A percentile compares a stretch with the other conserved stretches of the same genome.
These are phyloP conservation scores for Cytospora paraplurivora DNA, from an alignment of 2,329 filamentous ascomycete genomes.

Conservation along the genomic window DNA sequence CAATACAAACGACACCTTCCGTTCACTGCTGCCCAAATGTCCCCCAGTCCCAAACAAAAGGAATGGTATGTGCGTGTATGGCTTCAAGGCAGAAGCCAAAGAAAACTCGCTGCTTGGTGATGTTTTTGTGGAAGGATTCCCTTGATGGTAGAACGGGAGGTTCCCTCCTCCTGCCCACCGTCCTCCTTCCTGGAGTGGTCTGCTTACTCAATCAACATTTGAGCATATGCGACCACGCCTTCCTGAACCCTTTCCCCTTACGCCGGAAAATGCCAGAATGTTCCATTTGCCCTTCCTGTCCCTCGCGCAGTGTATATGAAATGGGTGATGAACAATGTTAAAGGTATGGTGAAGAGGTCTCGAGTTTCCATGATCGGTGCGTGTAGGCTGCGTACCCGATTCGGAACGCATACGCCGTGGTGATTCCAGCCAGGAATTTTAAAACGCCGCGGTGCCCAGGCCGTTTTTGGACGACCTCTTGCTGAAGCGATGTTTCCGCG, in stretches of 20 bases:
- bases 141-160: not conserved
- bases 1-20: constrained; percentile 17
- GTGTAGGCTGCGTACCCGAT: constrained; percentile 9
- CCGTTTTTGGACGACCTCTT: constrained; percentile 93
- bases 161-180: not conserved
- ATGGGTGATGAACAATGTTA: constrained; percentile 10
- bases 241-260: constrained; percentile 16
- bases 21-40: constrained; percentile 8
- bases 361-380: constrained; percentile 1
- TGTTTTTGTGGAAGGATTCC: not conserved
- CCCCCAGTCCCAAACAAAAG: constrained; percentile 22
- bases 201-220: constrained; percentile 7
- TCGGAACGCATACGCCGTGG: not conserved
- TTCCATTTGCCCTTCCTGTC: constrained; percentile 11
- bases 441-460: constrained; percentile 80
- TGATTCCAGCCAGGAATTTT: constrained; percentile 29
- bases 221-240: constrained; percentile 16
- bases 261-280: constrained; percentile 29
- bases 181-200: not conserved
- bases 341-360: constrained; percentile 3
- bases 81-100: constrained; percentile 6
- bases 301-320: constrained; percentile 9
- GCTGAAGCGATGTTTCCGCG: constrained; percentile 69
- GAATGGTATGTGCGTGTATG: constrained; percentile 26
- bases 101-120: not conserved